Conservation (phyloP, 1,284 basidiomycete genomes). For the Afroboletus lepidellus region DNA sequence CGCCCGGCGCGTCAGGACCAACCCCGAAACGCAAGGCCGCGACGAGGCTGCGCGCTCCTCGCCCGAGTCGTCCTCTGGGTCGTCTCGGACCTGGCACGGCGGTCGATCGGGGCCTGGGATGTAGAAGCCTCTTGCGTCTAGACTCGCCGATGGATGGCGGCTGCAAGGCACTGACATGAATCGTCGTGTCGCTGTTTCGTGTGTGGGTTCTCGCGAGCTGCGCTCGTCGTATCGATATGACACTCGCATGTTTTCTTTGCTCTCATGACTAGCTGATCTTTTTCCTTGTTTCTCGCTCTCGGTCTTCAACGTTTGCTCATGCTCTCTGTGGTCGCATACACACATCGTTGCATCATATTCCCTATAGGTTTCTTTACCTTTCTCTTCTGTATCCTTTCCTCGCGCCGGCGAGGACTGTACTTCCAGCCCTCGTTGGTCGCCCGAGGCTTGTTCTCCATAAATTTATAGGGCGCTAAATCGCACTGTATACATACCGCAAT, state of each 20-base stretch:
- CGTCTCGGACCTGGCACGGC: constrained; percentile 21
- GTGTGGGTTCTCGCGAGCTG: not conserved
- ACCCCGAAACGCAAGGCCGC: constrained; percentile 7
- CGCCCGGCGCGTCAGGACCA: constrained; percentile 5
- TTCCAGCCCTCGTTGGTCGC: not conserved
- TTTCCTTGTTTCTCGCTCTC: not conserved
- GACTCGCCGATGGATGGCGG: not conserved
- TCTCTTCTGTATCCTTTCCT: not conserved
- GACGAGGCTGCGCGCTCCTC: constrained; percentile 1
- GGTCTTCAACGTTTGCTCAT: not conserved
- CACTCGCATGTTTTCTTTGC: not conserved
- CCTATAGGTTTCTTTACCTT: not conserved
- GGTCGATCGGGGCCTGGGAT: constrained; percentile 8
- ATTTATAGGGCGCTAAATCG: constrained; percentile 4
- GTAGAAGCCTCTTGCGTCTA: no score
- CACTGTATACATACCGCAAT: constrained; percentile 24
- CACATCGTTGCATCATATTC: not conserved
- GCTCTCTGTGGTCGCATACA: not conserved
- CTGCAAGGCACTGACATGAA: not conserved
- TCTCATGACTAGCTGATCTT: not conserved
- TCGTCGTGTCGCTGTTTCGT: not conserved
- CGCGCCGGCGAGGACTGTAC: not conserved
- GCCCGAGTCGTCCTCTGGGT: constrained; percentile 16
- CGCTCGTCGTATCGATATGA: not conserved
- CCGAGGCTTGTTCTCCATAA: not conserved